Evolutionary conservation across 73 alveolate species (phyloP).

Genomic region (Tetrahymena elliotti): DNA sequence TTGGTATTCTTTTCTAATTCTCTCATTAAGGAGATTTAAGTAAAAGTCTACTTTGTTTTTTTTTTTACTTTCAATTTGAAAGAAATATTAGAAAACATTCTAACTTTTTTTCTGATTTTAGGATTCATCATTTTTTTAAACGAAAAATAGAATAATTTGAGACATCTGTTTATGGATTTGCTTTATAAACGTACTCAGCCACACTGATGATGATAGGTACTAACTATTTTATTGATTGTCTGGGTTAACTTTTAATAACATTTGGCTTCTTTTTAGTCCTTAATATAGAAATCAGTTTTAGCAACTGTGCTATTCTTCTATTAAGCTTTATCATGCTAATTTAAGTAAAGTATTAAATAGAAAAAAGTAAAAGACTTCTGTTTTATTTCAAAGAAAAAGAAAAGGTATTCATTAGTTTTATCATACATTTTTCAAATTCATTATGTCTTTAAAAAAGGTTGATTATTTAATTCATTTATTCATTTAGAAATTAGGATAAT

Average conservation of each 20-base stretch:
- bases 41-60: neutral
- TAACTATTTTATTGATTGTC: neutral
- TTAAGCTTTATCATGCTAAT: neutral
- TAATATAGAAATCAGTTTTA: neutral
- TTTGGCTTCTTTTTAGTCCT: neutral
- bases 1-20: neutral
- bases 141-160: neutral
- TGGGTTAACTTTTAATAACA: neutral
- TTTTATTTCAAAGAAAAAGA: neutral
- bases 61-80: no score
- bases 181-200: neutral
- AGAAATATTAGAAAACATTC: no score
- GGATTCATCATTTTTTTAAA: neutral
- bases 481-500: neutral
- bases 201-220: neutral
- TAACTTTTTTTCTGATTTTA: neutral
- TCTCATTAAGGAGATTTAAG: neutral
- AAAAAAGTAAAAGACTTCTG: neutral
- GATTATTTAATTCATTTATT: neutral
- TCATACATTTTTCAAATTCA: neutral
- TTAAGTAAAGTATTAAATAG: neutral
- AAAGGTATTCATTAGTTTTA: neutral
- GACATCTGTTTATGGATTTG: neutral
- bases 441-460: no score
- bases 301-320: neutral